Evolutionary conservation across 345 rosid species (phyloP).

Genomic region (Hibiscus trionum): DNA sequence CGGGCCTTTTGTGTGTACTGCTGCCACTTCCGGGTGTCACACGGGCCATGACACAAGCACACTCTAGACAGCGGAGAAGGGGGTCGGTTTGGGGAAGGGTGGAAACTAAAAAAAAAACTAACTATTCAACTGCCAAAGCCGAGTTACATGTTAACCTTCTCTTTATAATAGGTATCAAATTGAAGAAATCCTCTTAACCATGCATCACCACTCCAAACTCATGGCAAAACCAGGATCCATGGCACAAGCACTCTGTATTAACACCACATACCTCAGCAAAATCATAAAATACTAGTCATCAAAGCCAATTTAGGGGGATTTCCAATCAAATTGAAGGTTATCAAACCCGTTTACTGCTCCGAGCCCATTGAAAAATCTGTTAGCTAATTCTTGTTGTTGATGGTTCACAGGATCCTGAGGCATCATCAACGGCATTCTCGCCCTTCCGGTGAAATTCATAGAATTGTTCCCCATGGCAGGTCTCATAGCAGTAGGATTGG

Average conservation of each 20-base stretch:
- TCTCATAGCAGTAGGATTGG: conserved; percentile 37
- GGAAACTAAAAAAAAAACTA: no score
- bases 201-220: conserved; percentile 7
- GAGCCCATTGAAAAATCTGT: conserved; percentile 38
- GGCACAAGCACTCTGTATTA: conserved; percentile 1
- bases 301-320: conserved; percentile 32
- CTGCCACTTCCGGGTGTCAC: not conserved
- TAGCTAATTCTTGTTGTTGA: conserved; percentile 45
- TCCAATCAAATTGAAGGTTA: conserved; percentile 50
- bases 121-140: not conserved
- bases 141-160: conserved; percentile 1
- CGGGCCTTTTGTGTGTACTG: no score
- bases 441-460: conserved; percentile 28
- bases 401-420: conserved; percentile 34
- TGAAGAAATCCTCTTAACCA: not conserved
- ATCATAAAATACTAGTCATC: not conserved
- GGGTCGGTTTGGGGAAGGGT: not conserved
- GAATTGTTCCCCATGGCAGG: conserved; percentile 32
- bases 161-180: not conserved
- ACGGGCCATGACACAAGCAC: not conserved
- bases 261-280: not conserved
- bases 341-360: conserved; percentile 44
- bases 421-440: conserved; percentile 23
- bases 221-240: not conserved
- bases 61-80: not conserved